phyloP scores from a whole-genome alignment of 139 green algal species.

The Haematococcus lacustris region DNA sequence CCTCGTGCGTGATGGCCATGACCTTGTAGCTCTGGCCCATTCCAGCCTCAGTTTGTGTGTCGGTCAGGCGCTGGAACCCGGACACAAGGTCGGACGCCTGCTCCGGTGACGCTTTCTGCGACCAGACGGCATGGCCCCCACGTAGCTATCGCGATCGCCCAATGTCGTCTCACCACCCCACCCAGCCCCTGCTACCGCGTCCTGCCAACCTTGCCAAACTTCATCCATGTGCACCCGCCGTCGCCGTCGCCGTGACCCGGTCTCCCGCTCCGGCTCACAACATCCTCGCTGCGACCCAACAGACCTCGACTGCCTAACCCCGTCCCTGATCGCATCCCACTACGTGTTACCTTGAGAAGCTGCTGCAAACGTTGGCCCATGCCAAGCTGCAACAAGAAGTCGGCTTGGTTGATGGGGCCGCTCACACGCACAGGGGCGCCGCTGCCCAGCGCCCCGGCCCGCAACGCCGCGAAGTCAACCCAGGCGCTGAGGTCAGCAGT shows the following conservation, averaged over 20 bases:
- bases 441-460: slow-evolving; percentile 22
- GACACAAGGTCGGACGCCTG: slow-evolving; percentile 28
- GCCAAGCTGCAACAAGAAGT: slow-evolving; percentile 68
- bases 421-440: slow-evolving; percentile 29
- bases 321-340: no score
- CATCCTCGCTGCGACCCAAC: no score
- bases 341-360: slow-evolving; percentile 19
- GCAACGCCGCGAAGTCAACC: slow-evolving; percentile 86
- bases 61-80: slow-evolving; percentile 24
- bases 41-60: neutral
- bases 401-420: slow-evolving; percentile 65
- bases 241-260: no score
- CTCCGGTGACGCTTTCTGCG: slow-evolving; percentile 8
- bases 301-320: no score
- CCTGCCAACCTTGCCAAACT: no score
- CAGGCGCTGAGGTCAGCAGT: slow-evolving; percentile 79
- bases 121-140: no score
- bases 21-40: neutral
- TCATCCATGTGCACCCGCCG: no score
- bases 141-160: no score
- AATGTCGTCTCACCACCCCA: no score
- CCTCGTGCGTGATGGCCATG: slow-evolving; percentile 4
- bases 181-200: no score
- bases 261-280: no score
- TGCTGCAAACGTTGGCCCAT: slow-evolving; percentile 58